Evolutionary conservation across 192 early-diverging fungal genomes (phyloP).

Genomic region (Ambispora gerdemannii): DNA sequence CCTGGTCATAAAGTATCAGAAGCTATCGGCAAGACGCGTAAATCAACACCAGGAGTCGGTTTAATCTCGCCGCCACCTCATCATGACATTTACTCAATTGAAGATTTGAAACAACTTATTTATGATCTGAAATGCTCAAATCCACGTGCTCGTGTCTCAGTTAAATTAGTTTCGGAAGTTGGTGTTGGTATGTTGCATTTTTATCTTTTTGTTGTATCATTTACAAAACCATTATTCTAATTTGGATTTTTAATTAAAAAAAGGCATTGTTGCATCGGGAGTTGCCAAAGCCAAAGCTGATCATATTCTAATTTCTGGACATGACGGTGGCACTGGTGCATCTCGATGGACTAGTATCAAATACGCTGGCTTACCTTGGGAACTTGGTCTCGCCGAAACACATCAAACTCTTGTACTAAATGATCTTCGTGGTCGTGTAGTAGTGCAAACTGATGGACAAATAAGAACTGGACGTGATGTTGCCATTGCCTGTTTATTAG

Average conservation of each 20-base stretch:
- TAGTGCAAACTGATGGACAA: slow-evolving; percentile 98
- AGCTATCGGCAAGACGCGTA: slow-evolving; percentile 81
- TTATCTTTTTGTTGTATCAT: too few species aligned
- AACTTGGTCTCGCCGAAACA: slow-evolving; percentile 97
- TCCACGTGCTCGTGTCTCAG: slow-evolving; percentile 84
- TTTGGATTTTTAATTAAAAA: too few species aligned
- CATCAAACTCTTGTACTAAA: slow-evolving; percentile 98
- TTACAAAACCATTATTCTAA: too few species aligned
- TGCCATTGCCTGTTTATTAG: slow-evolving; percentile 94
- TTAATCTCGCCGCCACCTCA: slow-evolving; percentile 97
- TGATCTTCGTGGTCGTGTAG: slow-evolving; percentile 91
- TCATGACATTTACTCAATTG: slow-evolving; percentile 99
- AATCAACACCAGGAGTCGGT: slow-evolving; percentile 93
- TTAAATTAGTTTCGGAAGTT: slow-evolving; percentile 96
- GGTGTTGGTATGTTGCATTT: too few species aligned
- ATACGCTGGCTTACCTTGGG: slow-evolving; percentile 98
- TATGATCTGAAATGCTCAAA: slow-evolving; percentile 97
- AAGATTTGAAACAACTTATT: slow-evolving; percentile 98
- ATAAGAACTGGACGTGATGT: slow-evolving; percentile 97
- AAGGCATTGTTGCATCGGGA: slow-evolving; percentile 94
- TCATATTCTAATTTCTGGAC: slow-evolving; percentile 91
- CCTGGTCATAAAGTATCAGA: slow-evolving; percentile 70
- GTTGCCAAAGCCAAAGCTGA: slow-evolving; percentile 97
- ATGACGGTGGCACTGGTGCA: slow-evolving; percentile 98
- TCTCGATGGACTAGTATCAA: slow-evolving; percentile 98